Evolutionary conservation across 176 grass and related monocot genomes (phyloP), one percentile per base, ranked within the genome.

Genomic region (Lolium multiflorum): DNA sequence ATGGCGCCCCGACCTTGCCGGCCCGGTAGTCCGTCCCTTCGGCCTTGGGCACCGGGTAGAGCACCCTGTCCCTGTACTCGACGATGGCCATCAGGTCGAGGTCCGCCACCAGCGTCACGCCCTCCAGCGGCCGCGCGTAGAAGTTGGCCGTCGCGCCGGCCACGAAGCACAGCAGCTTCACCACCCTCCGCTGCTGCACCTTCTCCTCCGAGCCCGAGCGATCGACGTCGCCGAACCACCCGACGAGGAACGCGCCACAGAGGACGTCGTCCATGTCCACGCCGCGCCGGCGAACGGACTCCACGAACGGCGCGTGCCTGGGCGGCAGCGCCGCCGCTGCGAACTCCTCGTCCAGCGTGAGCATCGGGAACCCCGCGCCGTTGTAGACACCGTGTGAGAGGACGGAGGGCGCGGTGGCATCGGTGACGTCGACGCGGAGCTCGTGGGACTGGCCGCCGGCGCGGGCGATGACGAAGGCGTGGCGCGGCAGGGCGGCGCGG

Each of bases 71-170:
- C 37, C 60, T 67, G 76, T 87, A 97, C 49, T 59, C 86, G 28
- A 97, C 83, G 76, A 97, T 92, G 88, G 87, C 80, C 94, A 94
- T 87, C 11, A 20, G 12, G 76, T 97, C 94, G 85, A 97, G 83
- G 75, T 94, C 92, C 26, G 89, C 94, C 82, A 92, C 82, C 41
- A 94, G 43, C 47, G 90, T 81, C 41, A 97, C 78, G 62, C 92
- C 92, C 73, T 97, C 94, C 46, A 97, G 22, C 22, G 94, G 91
- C 79, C 91, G 86, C 63, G 38, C 75, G 55, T 90, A 92, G 71
- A 82, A 90, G 86, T 94, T 96, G 44, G 69, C 90, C 43, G 94
- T 92, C 18, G 26, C 91, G 9, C 84, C 89, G 7, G 76, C 46
- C 7, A 92, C 47, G 11, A 90, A 94, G 74, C 94, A 97, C 62